Evolutionary conservation across 768 basidiomycete species (phyloP).

Genomic region (Phaeotremella skinneri): DNA sequence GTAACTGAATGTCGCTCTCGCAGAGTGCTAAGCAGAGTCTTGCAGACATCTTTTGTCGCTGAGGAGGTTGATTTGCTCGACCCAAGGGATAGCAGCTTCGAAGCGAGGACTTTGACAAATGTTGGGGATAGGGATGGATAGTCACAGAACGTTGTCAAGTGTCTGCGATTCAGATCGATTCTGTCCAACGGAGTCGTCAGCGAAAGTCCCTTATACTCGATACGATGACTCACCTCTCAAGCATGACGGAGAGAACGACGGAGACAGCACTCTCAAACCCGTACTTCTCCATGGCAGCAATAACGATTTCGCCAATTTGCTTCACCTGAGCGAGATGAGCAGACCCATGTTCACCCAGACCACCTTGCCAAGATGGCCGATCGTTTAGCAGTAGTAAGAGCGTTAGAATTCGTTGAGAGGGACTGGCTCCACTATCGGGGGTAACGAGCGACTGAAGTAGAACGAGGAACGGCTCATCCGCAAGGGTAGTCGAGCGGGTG

Average conservation of each 20-base stretch:
- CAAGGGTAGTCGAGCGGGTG: slow-evolving; percentile 40
- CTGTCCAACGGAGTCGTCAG: not conserved
- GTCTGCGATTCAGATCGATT: slow-evolving; percentile 13
- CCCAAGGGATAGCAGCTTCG: slow-evolving; percentile 10
- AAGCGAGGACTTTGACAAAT: slow-evolving; percentile 17
- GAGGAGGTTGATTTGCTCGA: slow-evolving; percentile 10
- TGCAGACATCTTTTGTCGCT: slow-evolving; percentile 12
- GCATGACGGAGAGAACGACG: slow-evolving; percentile 15
- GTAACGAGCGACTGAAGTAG: slow-evolving; percentile 36
- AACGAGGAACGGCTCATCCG: slow-evolving; percentile 42
- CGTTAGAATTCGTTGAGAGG: slow-evolving; percentile 43
- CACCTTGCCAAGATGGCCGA: slow-evolving; percentile 25
- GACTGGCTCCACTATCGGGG: slow-evolving; percentile 33
- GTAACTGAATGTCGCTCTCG: slow-evolving; percentile 35
- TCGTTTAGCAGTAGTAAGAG: slow-evolving; percentile 45
- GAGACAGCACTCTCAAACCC: slow-evolving; percentile 34
- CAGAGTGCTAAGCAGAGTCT: slow-evolving; percentile 22
- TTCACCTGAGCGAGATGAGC: slow-evolving; percentile 25
- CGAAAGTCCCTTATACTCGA: not conserved
- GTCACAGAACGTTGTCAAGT: slow-evolving; percentile 7
- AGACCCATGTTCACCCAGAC: slow-evolving; percentile 29
- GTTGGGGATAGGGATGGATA: slow-evolving; percentile 17
- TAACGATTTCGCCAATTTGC: slow-evolving; percentile 29
- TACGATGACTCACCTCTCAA: slow-evolving; percentile 17
- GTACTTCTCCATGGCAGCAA: slow-evolving; percentile 37